phyloP scores from a whole-genome alignment of 495 filamentous ascomycete species.

The Cercophora samala region DNA sequence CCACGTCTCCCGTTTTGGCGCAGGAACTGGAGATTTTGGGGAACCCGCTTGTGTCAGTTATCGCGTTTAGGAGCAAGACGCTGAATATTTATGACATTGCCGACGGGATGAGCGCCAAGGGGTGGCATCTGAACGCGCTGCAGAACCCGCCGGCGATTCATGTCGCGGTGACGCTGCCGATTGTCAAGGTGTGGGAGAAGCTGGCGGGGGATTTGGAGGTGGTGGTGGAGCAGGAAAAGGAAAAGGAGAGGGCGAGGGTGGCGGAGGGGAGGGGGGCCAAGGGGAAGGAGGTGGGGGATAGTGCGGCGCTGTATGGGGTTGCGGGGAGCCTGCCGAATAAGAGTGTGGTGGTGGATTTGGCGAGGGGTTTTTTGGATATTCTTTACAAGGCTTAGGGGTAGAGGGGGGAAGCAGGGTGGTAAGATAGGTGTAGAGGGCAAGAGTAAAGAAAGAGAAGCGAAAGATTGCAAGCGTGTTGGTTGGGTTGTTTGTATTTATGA shows the following conservation, averaged over 20 bases:
- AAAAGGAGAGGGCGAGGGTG: conserved; percentile 58
- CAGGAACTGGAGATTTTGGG: conserved; percentile 77
- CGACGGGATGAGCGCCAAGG: conserved; percentile 73
- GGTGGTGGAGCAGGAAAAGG: conserved; percentile 72
- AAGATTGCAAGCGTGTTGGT: neutral
- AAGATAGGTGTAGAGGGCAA: neutral
- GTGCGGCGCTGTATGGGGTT: conserved; percentile 89
- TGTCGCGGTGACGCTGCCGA: conserved; percentile 88
- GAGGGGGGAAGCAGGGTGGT: neutral
- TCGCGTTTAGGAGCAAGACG: conserved; percentile 70
- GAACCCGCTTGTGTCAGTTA: conserved; percentile 80
- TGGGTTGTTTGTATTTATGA: neutral
- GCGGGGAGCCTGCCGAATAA: conserved; percentile 94
- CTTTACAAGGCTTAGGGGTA: conserved; percentile 76
- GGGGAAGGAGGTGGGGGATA: conserved; percentile 63
- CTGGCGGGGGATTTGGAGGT: conserved; percentile 73
- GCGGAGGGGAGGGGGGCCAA: conserved; percentile 74
- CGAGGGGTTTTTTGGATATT: conserved; percentile 88
- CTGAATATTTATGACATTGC: conserved; percentile 87
- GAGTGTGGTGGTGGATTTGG: conserved; percentile 85
- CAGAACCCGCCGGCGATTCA: conserved; percentile 93
- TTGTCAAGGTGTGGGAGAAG: conserved; percentile 72
- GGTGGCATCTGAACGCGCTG: conserved; percentile 95
- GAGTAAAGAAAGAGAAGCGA: neutral
- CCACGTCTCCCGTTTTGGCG: conserved; percentile 56